phyloP scores from a whole-genome alignment of 257 asterid genomes.

The Perilla frutescens region DNA sequence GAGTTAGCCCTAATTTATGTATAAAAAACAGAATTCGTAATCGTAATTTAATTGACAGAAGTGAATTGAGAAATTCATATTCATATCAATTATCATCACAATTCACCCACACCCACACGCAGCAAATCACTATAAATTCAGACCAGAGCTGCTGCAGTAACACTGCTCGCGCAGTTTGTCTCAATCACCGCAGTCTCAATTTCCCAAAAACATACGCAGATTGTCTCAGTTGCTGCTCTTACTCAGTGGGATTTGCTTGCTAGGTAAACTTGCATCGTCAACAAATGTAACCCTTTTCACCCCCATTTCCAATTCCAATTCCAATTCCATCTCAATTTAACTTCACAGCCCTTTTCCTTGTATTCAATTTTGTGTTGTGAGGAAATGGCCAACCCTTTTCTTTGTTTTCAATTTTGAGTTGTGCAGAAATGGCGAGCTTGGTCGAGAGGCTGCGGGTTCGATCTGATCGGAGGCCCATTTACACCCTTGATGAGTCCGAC shows the following conservation, averaged over 20 bases:
- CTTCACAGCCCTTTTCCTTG: slow-evolving; percentile 4
- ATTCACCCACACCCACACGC: slow-evolving; percentile 2
- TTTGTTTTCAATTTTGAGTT: slow-evolving; percentile 5
- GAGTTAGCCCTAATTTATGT: background rate
- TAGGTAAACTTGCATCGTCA: slow-evolving; percentile 33
- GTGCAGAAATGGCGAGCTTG: slow-evolving; percentile 52
- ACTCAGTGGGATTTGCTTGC: background rate
- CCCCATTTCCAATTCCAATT: slow-evolving; percentile 28
- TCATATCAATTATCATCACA: background rate
- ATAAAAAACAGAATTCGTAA: background rate
- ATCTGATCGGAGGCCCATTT: slow-evolving; percentile 81
- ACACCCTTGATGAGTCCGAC: slow-evolving; percentile 90
- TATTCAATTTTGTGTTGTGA: slow-evolving; percentile 7
- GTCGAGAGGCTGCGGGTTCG: slow-evolving; percentile 69
- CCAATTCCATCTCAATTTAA: slow-evolving; percentile 13
- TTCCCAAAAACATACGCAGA: background rate
- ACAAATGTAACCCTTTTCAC: background rate
- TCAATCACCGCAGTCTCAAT: slow-evolving; percentile 30
- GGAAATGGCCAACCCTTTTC: slow-evolving; percentile 43
- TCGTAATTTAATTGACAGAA: background rate
- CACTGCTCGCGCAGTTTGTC: too few species aligned
- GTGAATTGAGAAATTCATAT: slow-evolving; percentile 1
- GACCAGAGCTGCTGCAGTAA: too few species aligned
- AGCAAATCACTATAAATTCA: too few species aligned
- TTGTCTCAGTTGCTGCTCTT: background rate